Evolutionary conservation across 2,329 filamentous ascomycete species (phyloP), one percentile per base, ranked within the genome.

Genomic region (Curvularia sp.): DNA sequence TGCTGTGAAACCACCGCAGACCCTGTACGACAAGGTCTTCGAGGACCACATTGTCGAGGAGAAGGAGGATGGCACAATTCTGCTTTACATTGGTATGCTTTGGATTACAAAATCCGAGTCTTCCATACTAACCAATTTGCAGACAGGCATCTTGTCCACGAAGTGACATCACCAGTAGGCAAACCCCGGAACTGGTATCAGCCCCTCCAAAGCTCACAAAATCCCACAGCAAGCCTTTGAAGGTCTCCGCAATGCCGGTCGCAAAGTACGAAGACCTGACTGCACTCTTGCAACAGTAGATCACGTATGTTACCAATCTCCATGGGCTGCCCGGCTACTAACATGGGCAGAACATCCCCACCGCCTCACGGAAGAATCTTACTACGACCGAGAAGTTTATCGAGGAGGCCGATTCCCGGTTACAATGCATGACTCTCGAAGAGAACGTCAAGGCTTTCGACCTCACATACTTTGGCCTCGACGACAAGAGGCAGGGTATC

Each of bases 11-110:
- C 85, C 84, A 65, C 92, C 91, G 55, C 89, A 89, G 80, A 97
- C 93, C 70, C 85, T 97, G 75, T 98, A 98, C 82, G 94, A 98
- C 85, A 98, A 98, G 88, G 93, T 98, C 80, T 90, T 98, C 73
- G 87, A 92, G 72, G 89, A 89, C 82, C 95, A 99, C 79, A 89
- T 98, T 72, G 93, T 99, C 75, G 92, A 97, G 74, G 91, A 96
- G 86, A 92, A 93, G 85, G 87, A 92, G 55, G 94, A 98, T 80
- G 94, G 94, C 80, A 97, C 93, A 58, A 84, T 96, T 71, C 83
- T 97, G 65, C 85, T 98, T 59, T 98, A 98, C 78, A 98, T 98
- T 75, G 92, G 92, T 93, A 83, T 68, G 87, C 77, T 26, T 44
- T 15, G 49, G n/a, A 42, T 24, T 38, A 33, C 49, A 7, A 8